Conservation (phyloP, 2,329 filamentous ascomycete species). For the Aureobasidium sp. region DNA sequence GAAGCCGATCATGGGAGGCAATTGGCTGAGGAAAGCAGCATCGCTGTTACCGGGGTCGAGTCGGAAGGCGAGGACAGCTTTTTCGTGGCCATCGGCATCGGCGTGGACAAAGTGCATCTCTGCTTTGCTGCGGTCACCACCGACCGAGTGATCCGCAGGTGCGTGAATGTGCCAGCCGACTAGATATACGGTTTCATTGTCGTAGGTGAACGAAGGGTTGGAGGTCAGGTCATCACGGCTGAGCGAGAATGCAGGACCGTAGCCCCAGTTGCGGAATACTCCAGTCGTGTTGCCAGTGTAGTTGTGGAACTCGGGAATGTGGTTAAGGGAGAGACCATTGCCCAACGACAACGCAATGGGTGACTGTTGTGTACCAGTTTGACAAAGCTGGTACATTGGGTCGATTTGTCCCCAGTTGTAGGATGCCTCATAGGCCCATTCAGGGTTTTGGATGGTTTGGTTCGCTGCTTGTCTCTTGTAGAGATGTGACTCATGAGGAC, state of each 20-base stretch:
- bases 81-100: slow-evolving; percentile 32
- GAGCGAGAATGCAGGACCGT: slow-evolving; percentile 39
- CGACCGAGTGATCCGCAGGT: slow-evolving; percentile 41
- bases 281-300: slow-evolving; percentile 16
- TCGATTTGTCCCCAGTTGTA: slow-evolving; percentile 32
- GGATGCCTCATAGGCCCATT: slow-evolving; percentile 29
- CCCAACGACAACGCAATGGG: slow-evolving; percentile 38
- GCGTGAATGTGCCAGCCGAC: slow-evolving; percentile 45
- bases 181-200: slow-evolving; percentile 40
- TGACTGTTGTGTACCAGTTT: slow-evolving; percentile 43
- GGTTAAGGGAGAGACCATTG: slow-evolving; percentile 19
- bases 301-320: slow-evolving; percentile 25
- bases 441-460: slow-evolving; percentile 8
- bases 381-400: slow-evolving; percentile 37
- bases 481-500: slow-evolving; percentile 4
- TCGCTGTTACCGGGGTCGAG: slow-evolving; percentile 35
- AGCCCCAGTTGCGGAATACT: slow-evolving; percentile 39
- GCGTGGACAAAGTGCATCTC: slow-evolving; percentile 44
- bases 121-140: slow-evolving; percentile 34
- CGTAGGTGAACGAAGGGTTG: slow-evolving; percentile 36
- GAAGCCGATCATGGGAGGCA: slow-evolving; percentile 34
- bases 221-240: slow-evolving; percentile 29
- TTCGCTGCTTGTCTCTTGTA: background rate
- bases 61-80: slow-evolving; percentile 39
- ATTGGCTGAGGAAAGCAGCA: slow-evolving; percentile 34